A percentile compares a stretch with the other conserved stretches of the same genome.
These are phyloP conservation scores for Blumeriella jaapii DNA, from an alignment of 2,329 filamentous ascomycete species.

Conservation along the genomic window DNA sequence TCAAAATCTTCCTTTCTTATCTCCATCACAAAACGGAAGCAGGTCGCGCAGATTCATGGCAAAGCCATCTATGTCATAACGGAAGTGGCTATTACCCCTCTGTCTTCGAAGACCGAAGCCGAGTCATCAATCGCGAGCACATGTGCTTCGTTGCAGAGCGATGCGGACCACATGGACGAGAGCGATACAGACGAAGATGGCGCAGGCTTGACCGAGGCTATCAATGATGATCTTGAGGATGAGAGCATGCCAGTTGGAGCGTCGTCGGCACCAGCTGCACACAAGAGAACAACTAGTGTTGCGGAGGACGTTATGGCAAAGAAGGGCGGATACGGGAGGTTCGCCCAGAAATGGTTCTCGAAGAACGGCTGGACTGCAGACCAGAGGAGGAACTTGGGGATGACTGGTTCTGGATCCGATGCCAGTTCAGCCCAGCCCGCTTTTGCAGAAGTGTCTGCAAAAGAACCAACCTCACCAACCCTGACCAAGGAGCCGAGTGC, in stretches of 20 bases:
- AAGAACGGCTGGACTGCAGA: slow-evolving; percentile 69
- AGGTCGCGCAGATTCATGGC: slow-evolving; percentile 78
- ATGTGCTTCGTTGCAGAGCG: slow-evolving; percentile 32
- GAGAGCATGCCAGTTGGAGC: slow-evolving; percentile 13
- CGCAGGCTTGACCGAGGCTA: slow-evolving; percentile 25
- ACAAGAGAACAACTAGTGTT: slow-evolving; percentile 45
- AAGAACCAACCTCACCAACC: slow-evolving; percentile 1
- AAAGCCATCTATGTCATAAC: slow-evolving; percentile 78
- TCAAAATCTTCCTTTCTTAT: slow-evolving; percentile 75
- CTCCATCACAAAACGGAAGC: slow-evolving; percentile 73
- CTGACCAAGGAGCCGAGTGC: background rate
- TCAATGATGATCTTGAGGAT: slow-evolving; percentile 35
- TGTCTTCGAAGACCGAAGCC: slow-evolving; percentile 65
- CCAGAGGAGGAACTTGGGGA: slow-evolving; percentile 55
- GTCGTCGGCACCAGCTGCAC: slow-evolving; percentile 2
- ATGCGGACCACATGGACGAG: slow-evolving; percentile 21
- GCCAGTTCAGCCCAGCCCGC: slow-evolving; percentile 13
- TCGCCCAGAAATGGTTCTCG: slow-evolving; percentile 87
- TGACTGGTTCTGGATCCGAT: slow-evolving; percentile 37
- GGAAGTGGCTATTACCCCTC: slow-evolving; percentile 82
- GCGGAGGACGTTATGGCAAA: slow-evolving; percentile 80
- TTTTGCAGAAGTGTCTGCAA: slow-evolving; percentile 25
- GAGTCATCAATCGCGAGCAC: slow-evolving; percentile 58
- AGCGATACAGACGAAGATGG: slow-evolving; percentile 38
- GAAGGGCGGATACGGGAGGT: slow-evolving; percentile 75